Base-by-base conservation (phyloP, 208 protist species). In the Trypanosoma scelopori region DNA sequence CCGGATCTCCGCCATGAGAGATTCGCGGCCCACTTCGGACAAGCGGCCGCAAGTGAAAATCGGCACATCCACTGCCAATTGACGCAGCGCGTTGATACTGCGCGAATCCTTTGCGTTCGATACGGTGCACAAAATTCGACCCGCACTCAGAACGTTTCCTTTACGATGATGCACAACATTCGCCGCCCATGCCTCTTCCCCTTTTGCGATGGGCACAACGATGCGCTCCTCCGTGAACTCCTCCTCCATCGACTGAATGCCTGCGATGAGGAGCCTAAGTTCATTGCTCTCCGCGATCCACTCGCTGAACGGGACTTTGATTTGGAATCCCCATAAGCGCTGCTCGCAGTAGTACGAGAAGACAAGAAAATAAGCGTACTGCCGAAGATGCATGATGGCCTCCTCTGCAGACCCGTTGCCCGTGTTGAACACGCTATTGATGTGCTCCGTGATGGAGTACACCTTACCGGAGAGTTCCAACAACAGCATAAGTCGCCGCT, bases 261-360 rank as follows among this genome's bases (percentile, higher is more conserved):
- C 74, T 32, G 64, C 49, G 50, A 95, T 91, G 53, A 95, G 69
- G 23, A 95, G 43, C 60, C 71, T 81, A 39, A 95, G 35, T 47
- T 91, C 85, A 22, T 79, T 59, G 71, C 89, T 88, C 20, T 81
- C 79, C 28, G 68, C 48, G 12, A 95, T 76, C 85, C 86, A 95
- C 43, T 84, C 60, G 28, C 68, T 76, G 48, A 95, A 95, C 48
- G 78, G 69, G 1, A 64, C 23, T 16, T 74, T 80, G 20, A 76
- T 84, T 22, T 77, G 45, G 52, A 83, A 82, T 55, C 78, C 82
- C 86, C 89, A 95, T 57, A 95, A 43, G 11, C 86, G 79, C 72
- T 93, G 89, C 80, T 95, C 89, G 62, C 89, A 95, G 74, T 92
- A 95, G 65, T 91, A 95, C 11, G 84, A 92, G 66, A 95, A 93